These are phyloP conservation scores for Kluyveromyces starmeri DNA, from an alignment of 805 yeast genomes.

Conservation along the genomic window DNA sequence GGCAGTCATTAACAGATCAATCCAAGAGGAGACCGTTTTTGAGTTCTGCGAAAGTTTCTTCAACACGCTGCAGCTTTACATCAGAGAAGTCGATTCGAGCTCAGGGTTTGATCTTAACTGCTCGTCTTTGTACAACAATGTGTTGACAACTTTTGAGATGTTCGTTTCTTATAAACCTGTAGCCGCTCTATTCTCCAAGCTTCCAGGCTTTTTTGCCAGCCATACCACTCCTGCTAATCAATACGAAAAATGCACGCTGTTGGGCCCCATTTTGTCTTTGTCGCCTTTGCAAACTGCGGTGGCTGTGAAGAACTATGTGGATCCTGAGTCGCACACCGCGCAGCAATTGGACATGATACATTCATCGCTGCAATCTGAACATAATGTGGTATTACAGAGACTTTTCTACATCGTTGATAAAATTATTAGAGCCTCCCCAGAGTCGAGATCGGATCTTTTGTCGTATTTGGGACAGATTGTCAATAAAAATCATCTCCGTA, in stretches of 20 bases:
- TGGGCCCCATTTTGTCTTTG: conserved; percentile 70
- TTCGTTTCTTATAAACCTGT: conserved; percentile 53
- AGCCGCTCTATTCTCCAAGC: conserved; percentile 49
- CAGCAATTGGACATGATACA: conserved; percentile 42
- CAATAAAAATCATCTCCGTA: conserved; percentile 78
- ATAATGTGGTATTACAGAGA: conserved; percentile 47
- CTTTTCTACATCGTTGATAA: conserved; percentile 64
- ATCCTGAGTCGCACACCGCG: conserved; percentile 27
- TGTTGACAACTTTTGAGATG: conserved; percentile 47
- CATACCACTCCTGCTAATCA: conserved; percentile 39
- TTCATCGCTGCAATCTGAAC: conserved; percentile 57
- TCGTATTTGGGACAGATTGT: conserved; percentile 63
- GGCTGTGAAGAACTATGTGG: conserved; percentile 38
- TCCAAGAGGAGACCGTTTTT: conserved; percentile 54
- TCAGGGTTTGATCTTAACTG: conserved; percentile 38
- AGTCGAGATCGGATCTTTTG: conserved; percentile 55
- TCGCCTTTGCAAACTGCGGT: conserved; percentile 63
- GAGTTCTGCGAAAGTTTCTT: conserved; percentile 51
- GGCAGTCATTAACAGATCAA: conserved; percentile 48
- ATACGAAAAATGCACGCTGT: conserved; percentile 51
- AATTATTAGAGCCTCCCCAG: conserved; percentile 62
- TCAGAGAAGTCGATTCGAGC: conserved; percentile 18
- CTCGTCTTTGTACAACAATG: conserved; percentile 39
- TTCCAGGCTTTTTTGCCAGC: conserved; percentile 44
- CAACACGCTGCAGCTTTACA: conserved; percentile 22